A percentile compares a stretch with the other conserved stretches of the same genome.
phyloP scores from a whole-genome alignment of 2,329 filamentous ascomycete genomes.

The Periconia sp. region DNA sequence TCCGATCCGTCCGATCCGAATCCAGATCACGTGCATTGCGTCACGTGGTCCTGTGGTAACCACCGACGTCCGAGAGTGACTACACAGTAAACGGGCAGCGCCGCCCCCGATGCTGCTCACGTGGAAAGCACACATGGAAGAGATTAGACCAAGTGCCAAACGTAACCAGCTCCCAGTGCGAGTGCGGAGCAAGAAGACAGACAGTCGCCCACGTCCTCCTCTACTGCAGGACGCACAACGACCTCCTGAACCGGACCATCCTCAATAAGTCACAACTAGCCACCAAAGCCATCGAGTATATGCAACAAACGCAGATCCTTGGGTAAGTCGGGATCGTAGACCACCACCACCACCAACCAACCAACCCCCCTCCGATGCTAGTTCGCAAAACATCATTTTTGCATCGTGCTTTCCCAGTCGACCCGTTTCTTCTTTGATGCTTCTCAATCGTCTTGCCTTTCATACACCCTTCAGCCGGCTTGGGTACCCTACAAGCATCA shows the following conservation, averaged over 20 bases:
- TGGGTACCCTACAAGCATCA: constrained; percentile 30
- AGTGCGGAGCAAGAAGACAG: background rate
- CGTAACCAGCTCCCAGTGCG: too few relatives aligned
- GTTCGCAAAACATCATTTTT: constrained; percentile 8
- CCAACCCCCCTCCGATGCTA: constrained; percentile 7
- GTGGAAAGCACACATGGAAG: too few relatives aligned
- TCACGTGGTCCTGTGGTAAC: too few relatives aligned
- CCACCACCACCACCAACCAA: too few relatives aligned
- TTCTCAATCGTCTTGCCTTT: constrained; percentile 21
- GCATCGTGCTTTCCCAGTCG: constrained; percentile 9
- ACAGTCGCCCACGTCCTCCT: background rate
- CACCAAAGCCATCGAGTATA: constrained; percentile 20
- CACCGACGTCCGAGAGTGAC: too few relatives aligned
- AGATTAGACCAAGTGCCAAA: too few relatives aligned
- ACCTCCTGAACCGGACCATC: constrained; percentile 2
- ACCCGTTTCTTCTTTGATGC: constrained; percentile 19
- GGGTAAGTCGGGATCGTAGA: constrained; percentile 20
- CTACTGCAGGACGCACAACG: background rate
- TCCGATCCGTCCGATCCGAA: too few relatives aligned
- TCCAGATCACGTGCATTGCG: too few relatives aligned
- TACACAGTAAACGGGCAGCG: too few relatives aligned
- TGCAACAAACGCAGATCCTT: constrained; percentile 28
- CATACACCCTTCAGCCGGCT: constrained; percentile 16
- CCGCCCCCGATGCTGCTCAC: too few relatives aligned
- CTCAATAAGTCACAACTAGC: constrained; percentile 2